Evolutionary conservation across 352 stramenopile genomes (phyloP).

Genomic region (Thalassiosira delicatula): DNA sequence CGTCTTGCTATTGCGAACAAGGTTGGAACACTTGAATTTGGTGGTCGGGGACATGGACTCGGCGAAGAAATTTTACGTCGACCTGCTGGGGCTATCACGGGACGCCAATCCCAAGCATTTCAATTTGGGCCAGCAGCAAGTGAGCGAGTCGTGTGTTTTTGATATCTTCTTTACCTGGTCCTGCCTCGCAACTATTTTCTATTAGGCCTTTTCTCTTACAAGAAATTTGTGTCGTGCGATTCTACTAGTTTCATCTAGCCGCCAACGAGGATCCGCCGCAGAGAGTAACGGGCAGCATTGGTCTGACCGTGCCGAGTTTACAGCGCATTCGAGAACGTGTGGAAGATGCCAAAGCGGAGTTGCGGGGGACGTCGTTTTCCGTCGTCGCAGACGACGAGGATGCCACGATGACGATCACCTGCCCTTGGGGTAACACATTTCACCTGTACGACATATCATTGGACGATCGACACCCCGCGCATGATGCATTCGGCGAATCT

Average conservation of each 20-base stretch:
- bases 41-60: conserved; percentile 53
- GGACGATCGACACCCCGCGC: conserved; percentile 29
- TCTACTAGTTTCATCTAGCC: conserved; percentile 59
- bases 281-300: conserved; percentile 62
- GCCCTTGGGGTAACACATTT: conserved; percentile 70
- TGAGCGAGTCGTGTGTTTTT: no score
- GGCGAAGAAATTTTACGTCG: conserved; percentile 68
- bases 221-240: no score
- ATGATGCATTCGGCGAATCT: conserved; percentile 19
- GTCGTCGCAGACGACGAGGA: conserved; percentile 38
- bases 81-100: conserved; percentile 61
- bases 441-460: conserved; percentile 66
- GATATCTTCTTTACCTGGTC: no score
- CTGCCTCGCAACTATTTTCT: no score
- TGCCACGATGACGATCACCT: conserved; percentile 53
- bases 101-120: conserved; percentile 71
- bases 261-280: conserved; percentile 51
- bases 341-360: conserved; percentile 24
- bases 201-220: no score
- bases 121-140: conserved; percentile 78
- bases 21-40: conserved; percentile 78
- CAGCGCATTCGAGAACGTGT: conserved; percentile 43
- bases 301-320: conserved; percentile 62
- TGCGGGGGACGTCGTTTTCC: conserved; percentile 50
- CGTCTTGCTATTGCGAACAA: no score